These are phyloP conservation scores for Saturnispora saitoi DNA, from an alignment of 805 yeast species.

Conservation along the genomic window DNA sequence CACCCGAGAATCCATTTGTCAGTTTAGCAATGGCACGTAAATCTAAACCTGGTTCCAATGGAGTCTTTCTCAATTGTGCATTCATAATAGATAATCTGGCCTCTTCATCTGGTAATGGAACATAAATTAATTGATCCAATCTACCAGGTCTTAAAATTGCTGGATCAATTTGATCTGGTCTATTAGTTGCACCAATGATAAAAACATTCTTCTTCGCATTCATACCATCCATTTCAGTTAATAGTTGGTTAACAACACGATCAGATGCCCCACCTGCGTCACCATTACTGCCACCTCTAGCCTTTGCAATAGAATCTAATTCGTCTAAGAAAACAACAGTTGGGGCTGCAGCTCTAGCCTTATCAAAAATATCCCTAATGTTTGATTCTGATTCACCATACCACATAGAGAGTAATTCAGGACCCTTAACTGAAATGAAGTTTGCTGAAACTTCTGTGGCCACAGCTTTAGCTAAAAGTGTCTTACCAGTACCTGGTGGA, in stretches of 20 bases:
- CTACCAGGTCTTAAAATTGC: slow-evolving; percentile 98
- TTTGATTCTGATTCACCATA: slow-evolving; percentile 97
- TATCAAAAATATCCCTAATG: slow-evolving; percentile 94
- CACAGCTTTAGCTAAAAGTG: slow-evolving; percentile 95
- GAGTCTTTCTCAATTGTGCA: slow-evolving; percentile 97
- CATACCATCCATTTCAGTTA: slow-evolving; percentile 99
- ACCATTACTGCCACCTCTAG: slow-evolving; percentile 86
- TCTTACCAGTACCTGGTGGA: slow-evolving; percentile 99
- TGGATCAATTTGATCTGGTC: slow-evolving; percentile 99
- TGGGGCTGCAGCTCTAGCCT: slow-evolving; percentile 99
- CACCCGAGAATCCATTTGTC: slow-evolving; percentile 98
- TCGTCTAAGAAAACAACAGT: slow-evolving; percentile 98
- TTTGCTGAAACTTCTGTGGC: slow-evolving; percentile 99
- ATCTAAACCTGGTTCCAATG: slow-evolving; percentile 94
- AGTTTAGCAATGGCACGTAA: slow-evolving; percentile 82
- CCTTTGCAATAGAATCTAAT: slow-evolving; percentile 94
- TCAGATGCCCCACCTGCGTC: slow-evolving; percentile 97
- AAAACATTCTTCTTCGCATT: slow-evolving; percentile 98
- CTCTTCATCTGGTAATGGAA: slow-evolving; percentile 93
- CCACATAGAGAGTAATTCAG: slow-evolving; percentile 97
- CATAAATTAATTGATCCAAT: slow-evolving; percentile 95
- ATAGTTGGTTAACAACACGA: slow-evolving; percentile 89
- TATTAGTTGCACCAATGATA: slow-evolving; percentile 97
- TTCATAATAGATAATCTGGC: slow-evolving; percentile 88
- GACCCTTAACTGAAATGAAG: slow-evolving; percentile 95